Base-by-base conservation (phyloP, 179 eudicot genomes). In the Silene noctiflora region DNA sequence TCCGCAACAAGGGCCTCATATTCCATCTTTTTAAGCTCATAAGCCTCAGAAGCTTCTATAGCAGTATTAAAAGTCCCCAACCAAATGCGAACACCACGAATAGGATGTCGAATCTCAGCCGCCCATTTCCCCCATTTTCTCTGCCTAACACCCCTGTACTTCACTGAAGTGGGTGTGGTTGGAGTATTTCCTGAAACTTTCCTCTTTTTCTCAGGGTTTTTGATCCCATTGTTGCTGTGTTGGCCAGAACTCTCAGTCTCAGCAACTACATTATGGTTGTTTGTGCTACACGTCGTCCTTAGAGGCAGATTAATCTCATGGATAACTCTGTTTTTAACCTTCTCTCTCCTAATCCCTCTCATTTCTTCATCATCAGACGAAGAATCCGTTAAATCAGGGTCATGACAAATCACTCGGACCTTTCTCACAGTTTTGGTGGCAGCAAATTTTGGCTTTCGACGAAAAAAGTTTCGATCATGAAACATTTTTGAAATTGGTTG, bases 121-220 rank as follows among this genome's bases (percentile, higher is more conserved):
- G 98, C 97, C 90, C 90, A 94, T 86, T 92, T 94, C 1, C 98
- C 98, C 96, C 96, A 94, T 81, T 88, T 89, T 22, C 98, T 81
- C 72, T 83, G 94, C 62, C 98, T 86, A 29, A 92, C 97, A 21
- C 98, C 98, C 60, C 86, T 77, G 69, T 82, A 86, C 74, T 86
- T 86, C 1, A 85, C 69, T 33, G 72, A 27, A 58, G 85, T 11
- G 0, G 76, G 20, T 10, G 60, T 81, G 42, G 64, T 71, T 8
- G 81, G 17, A 76, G 81, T 8, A 66, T 75, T 81, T 2, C 51
- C 73, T 51, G 74, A 75, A 64, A 63, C 85, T 79, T 69, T 75
- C 53, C 61, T 80, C 79, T 76, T 87, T 58, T 75, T 82, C 5
- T 42, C 71, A 24, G 78, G 71, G 48, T 35, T 68, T 75, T 69